Conservation (phyloP, 805 yeast species). For the Yamadazyma philogaea region DNA sequence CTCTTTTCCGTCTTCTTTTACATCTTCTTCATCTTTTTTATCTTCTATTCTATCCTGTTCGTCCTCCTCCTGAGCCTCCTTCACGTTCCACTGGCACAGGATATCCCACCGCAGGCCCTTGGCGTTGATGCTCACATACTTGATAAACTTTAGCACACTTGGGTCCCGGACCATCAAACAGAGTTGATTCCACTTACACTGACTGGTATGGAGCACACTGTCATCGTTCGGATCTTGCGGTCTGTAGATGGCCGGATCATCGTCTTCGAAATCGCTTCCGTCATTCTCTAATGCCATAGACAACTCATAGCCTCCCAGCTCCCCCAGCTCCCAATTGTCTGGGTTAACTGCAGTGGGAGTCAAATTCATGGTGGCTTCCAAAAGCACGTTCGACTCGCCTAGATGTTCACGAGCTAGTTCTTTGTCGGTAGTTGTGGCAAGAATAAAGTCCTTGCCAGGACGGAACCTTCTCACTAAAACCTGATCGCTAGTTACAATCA, state of each 20-base stretch:
- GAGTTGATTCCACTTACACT: conserved; percentile 81
- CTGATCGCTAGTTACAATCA: conserved; percentile 63
- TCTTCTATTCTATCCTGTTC: conserved; percentile 9
- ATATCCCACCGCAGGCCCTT: conserved; percentile 94
- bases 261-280: conserved; percentile 44
- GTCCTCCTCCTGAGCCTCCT: conserved; percentile 28
- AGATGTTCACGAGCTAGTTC: conserved; percentile 31
- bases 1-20: conserved; percentile 20
- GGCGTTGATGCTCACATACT: conserved; percentile 85
- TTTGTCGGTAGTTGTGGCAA: conserved; percentile 68
- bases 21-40: conserved; percentile 35
- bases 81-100: conserved; percentile 73
- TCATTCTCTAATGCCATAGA: conserved; percentile 65
- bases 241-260: conserved; percentile 83
- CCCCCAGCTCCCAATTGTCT: conserved; percentile 83
- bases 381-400: conserved; percentile 39
- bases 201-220: conserved; percentile 72
- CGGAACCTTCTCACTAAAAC: conserved; percentile 80
- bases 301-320: conserved; percentile 90
- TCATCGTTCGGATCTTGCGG: conserved; percentile 57
- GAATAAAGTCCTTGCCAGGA: conserved; percentile 90
- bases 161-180: conserved; percentile 78
- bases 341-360: conserved; percentile 62
- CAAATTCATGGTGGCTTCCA: conserved; percentile 79
- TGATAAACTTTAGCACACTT: conserved; percentile 84